These are phyloP conservation scores for Coniophora puteana DNA, from an alignment of 1,284 basidiomycete genomes.

Conservation along the genomic window DNA sequence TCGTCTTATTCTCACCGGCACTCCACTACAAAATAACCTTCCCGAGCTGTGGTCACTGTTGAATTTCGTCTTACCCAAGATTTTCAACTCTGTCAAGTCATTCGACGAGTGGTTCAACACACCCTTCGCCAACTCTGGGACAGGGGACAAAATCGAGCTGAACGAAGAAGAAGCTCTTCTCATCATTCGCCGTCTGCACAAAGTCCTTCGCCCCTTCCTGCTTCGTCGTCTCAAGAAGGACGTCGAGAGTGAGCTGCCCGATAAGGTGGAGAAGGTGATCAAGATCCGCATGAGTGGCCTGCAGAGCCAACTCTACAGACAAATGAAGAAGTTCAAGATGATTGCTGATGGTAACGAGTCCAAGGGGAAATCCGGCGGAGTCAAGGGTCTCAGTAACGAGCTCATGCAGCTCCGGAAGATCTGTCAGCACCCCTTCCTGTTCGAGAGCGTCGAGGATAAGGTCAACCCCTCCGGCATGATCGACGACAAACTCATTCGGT, in stretches of 20 bases:
- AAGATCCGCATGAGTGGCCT: slow-evolving; percentile 96
- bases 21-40: slow-evolving; percentile 97
- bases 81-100: slow-evolving; percentile 99
- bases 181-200: slow-evolving; percentile 97
- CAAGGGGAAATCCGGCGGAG: slow-evolving; percentile 78
- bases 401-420: slow-evolving; percentile 99
- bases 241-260: slow-evolving; percentile 95
- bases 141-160: slow-evolving; percentile 96
- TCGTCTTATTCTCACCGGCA: slow-evolving; percentile 96
- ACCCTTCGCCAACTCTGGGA: slow-evolving; percentile 96
- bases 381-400: slow-evolving; percentile 92
- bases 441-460: slow-evolving; percentile 92
- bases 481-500: slow-evolving; percentile 85
- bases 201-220: slow-evolving; percentile 97
- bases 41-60: slow-evolving; percentile 98
- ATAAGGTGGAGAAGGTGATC: slow-evolving; percentile 99
- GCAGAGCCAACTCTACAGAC: slow-evolving; percentile 94
- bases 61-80: slow-evolving; percentile 97
- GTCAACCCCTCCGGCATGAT: slow-evolving; percentile 81
- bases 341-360: slow-evolving; percentile 83
- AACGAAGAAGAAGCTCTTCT: slow-evolving; percentile 99
- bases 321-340: slow-evolving; percentile 98
- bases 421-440: slow-evolving; percentile 96
- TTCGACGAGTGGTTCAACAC: slow-evolving; percentile 99
- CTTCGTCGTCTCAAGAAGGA: slow-evolving; percentile 97